Evolutionary conservation across 163 green algal species (phyloP).

Genomic region (Chlorella variabilis): DNA sequence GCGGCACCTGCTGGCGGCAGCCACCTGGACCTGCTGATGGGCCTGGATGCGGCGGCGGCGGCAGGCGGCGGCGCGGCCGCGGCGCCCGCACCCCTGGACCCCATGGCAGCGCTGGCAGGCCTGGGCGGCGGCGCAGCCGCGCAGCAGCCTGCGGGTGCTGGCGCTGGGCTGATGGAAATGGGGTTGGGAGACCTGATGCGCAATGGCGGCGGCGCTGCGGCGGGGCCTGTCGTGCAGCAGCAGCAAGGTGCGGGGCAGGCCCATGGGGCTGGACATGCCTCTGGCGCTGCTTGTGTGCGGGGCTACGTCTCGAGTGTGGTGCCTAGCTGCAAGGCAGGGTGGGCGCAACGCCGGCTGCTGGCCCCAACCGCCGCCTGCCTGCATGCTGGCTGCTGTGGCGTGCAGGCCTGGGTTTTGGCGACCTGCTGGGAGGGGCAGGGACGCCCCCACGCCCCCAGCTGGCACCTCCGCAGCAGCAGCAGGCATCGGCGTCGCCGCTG

Average conservation of each 20-base stretch:
- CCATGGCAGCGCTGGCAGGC: constrained; percentile 29
- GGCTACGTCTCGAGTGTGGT: too few species aligned
- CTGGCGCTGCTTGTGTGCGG: not conserved
- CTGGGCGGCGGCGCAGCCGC: not conserved
- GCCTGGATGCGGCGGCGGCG: constrained; percentile 8
- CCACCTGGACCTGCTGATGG: constrained; percentile 24
- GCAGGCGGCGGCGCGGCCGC: not conserved
- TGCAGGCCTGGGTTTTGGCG: constrained; percentile 17
- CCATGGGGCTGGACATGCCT: not conserved
- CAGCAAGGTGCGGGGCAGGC: not conserved
- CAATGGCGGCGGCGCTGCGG: not conserved
- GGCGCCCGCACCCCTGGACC: constrained; percentile 1
- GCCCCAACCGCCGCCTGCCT: too few species aligned
- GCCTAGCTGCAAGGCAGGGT: not conserved
- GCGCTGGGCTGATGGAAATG: not conserved
- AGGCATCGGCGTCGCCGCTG: not conserved
- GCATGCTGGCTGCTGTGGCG: too few species aligned
- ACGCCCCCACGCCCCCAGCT: constrained; percentile 15
- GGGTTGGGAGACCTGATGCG: constrained; percentile 18
- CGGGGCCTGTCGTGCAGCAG: not conserved
- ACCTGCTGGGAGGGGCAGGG: constrained; percentile 1
- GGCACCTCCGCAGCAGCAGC: not conserved
- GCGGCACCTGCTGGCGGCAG: not conserved
- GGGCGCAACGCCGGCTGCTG: not conserved
- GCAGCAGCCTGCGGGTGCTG: not conserved